phyloP scores from a whole-genome alignment of 169 alveolate species.

The Plasmodium adleri region DNA sequence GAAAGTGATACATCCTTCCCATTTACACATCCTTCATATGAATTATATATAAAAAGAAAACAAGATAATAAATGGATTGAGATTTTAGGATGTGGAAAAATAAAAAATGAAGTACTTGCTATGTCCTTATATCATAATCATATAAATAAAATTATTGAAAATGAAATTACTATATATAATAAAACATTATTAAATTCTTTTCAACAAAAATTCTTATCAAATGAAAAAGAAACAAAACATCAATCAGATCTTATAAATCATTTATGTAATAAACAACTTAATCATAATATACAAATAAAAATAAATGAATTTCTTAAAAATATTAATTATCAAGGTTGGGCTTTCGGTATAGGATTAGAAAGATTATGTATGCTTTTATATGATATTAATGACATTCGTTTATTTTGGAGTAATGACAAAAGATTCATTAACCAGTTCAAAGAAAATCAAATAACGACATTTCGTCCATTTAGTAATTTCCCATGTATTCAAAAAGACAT shows the following conservation, averaged over 20 bases:
- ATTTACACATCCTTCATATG: constrained; percentile 94
- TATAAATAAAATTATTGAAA: constrained; percentile 64
- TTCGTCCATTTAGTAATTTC: constrained; percentile 82
- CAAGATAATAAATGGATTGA: constrained; percentile 84
- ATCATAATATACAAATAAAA: constrained; percentile 24
- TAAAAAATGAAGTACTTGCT: constrained; percentile 88
- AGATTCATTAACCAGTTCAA: constrained; percentile 89
- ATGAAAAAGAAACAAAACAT: neutral
- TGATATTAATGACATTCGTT: constrained; percentile 92
- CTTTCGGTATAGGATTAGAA: constrained; percentile 95
- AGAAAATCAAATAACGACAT: constrained; percentile 71
- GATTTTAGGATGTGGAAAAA: constrained; percentile 93
- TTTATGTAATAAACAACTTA: constrained; percentile 38
- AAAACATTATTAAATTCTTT: neutral
- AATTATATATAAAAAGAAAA: constrained; percentile 85
- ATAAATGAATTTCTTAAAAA: constrained; percentile 78
- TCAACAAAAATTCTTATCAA: constrained; percentile 4
- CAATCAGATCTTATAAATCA: constrained; percentile 4
- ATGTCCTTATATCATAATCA: constrained; percentile 75
- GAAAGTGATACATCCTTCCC: constrained; percentile 92
- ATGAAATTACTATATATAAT: constrained; percentile 38
- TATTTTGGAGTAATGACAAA: constrained; percentile 93
- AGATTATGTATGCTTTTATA: constrained; percentile 93
- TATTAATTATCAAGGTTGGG: constrained; percentile 90
- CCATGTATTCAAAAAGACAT: constrained; percentile 84